phyloP scores from a whole-genome alignment of 495 filamentous ascomycete genomes.

The Aspergillus diversus region DNA sequence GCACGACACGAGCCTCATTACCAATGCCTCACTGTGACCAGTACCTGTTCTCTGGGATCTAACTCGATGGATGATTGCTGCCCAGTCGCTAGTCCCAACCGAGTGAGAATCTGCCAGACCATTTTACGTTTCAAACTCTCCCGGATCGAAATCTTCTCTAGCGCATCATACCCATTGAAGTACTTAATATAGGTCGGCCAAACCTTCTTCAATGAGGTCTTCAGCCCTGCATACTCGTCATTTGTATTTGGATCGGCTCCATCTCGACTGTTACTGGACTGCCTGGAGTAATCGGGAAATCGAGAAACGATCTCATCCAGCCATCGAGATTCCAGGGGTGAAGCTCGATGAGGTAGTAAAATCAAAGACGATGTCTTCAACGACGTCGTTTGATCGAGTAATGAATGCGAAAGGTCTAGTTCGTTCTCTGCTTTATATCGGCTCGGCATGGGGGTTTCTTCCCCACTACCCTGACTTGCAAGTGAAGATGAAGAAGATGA shows the following conservation, averaged over 20 bases:
- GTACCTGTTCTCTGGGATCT: slow-evolving; percentile 43
- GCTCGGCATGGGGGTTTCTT: slow-evolving; percentile 41
- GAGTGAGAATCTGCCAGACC: slow-evolving; percentile 65
- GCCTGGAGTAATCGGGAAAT: slow-evolving; percentile 44
- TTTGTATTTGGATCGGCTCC: slow-evolving; percentile 22
- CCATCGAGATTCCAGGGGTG: slow-evolving; percentile 68
- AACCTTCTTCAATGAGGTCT: slow-evolving; percentile 53
- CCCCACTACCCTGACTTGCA: slow-evolving; percentile 44
- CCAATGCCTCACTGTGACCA: slow-evolving; percentile 52
- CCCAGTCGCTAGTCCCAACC: slow-evolving; percentile 40
- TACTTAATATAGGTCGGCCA: slow-evolving; percentile 70
- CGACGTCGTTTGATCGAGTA: slow-evolving; percentile 43
- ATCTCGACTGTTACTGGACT: slow-evolving; percentile 13
- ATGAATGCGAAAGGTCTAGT: slow-evolving; percentile 40
- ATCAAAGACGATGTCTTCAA: slow-evolving; percentile 52
- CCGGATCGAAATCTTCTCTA: slow-evolving; percentile 82
- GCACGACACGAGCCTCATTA: slow-evolving; percentile 19
- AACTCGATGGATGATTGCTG: slow-evolving; percentile 36
- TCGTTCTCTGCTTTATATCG: slow-evolving; percentile 34
- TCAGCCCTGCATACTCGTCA: slow-evolving; percentile 52
- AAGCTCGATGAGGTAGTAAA: slow-evolving; percentile 57
- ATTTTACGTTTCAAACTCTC: slow-evolving; percentile 86
- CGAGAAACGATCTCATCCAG: slow-evolving; percentile 69
- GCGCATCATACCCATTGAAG: slow-evolving; percentile 82
- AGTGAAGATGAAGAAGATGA: slow-evolving; percentile 50